phyloP scores from a whole-genome alignment of 139 green algal species.

The Coelastrella sp. region DNA sequence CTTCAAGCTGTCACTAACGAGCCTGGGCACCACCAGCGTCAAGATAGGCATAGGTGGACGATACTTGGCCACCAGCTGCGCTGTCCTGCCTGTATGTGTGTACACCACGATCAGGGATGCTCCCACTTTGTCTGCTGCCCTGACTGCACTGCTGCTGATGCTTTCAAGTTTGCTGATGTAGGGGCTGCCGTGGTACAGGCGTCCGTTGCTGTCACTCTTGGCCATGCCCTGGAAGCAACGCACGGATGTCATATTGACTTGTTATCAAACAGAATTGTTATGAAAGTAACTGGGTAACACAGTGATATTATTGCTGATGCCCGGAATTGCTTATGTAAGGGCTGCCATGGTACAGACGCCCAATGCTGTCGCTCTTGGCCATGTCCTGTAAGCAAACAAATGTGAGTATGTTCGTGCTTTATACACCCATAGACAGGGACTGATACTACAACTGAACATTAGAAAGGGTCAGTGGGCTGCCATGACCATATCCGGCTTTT shows the following conservation, averaged over 20 bases:
- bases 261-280: no score
- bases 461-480: no score
- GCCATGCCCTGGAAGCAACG: conserved; percentile 27
- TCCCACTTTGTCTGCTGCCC: conserved; percentile 84
- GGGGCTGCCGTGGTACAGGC: conserved; percentile 48
- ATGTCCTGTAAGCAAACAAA: neutral
- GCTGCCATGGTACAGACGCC: conserved; percentile 44
- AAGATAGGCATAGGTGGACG: conserved; percentile 89
- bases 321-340: conserved; percentile 81
- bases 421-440: no score
- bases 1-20: conserved; percentile 82
- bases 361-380: conserved; percentile 45
- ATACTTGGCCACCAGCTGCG: conserved; percentile 90
- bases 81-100: conserved; percentile 84
- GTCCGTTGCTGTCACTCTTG: conserved; percentile 38
- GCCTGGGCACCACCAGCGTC: conserved; percentile 88
- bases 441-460: no score
- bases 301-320: conserved; percentile 69
- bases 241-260: conserved; percentile 15
- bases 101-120: conserved; percentile 89
- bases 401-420: neutral
- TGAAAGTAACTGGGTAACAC: no score
- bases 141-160: conserved; percentile 88
- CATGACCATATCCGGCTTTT: no score
- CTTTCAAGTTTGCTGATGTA: conserved; percentile 87